These are phyloP conservation scores for Kodamaea kakaduensis DNA, from an alignment of 805 yeast species.

Conservation along the genomic window DNA sequence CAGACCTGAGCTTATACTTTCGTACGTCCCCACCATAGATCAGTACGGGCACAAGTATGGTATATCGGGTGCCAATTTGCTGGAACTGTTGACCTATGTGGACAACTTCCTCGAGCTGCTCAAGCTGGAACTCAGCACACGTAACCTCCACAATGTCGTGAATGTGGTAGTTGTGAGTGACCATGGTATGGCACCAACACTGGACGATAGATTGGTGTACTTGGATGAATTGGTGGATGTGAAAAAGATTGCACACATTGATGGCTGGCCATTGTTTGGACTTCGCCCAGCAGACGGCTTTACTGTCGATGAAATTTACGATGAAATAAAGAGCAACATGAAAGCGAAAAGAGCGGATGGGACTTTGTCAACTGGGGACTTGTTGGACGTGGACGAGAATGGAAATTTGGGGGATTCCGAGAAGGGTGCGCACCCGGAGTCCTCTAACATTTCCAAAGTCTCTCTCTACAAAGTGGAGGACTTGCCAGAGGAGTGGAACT, in stretches of 20 bases:
- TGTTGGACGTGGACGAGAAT: no score
- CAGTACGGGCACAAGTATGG: conserved; percentile 74
- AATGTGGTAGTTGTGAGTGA: conserved; percentile 81
- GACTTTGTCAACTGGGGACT: no score
- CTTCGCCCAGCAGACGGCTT: conserved; percentile 50
- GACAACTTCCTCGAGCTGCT: conserved; percentile 59
- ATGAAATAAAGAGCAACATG: conserved; percentile 41
- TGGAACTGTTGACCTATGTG: conserved; percentile 53
- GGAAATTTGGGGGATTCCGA: no score
- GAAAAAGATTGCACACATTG: conserved; percentile 53
- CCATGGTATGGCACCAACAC: conserved; percentile 92
- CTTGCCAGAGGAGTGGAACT: conserved; percentile 50
- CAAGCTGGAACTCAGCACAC: conserved; percentile 40
- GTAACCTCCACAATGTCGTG: conserved; percentile 62
- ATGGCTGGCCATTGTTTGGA: conserved; percentile 87
- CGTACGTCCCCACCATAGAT: conserved; percentile 81
- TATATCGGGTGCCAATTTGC: conserved; percentile 55
- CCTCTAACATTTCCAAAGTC: no score
- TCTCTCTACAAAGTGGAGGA: conserved; percentile 52
- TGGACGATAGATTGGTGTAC: conserved; percentile 61
- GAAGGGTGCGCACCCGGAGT: conserved; percentile 23
- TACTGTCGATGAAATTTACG: conserved; percentile 43
- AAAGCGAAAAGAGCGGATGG: no score
- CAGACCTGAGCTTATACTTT: conserved; percentile 73
- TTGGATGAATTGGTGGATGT: conserved; percentile 68